Evolutionary conservation across 1,284 basidiomycete species (phyloP), one percentile per base, ranked within the genome.

Genomic region (Sporisorium exsertum): DNA sequence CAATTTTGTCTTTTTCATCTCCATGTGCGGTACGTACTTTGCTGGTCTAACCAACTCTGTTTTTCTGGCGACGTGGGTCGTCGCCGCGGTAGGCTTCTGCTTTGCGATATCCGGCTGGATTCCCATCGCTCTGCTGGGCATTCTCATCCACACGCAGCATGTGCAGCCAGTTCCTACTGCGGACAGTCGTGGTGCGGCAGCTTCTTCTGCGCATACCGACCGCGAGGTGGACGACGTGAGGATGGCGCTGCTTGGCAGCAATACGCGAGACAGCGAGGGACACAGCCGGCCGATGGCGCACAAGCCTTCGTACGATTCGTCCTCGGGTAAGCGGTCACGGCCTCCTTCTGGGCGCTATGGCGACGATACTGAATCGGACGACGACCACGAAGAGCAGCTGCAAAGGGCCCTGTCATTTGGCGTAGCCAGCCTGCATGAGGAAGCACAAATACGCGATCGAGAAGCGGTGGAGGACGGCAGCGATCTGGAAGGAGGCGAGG

Each of bases 31-130:
- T 6, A 83, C 82, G 2, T 81, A 67, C 43, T 72, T 77, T 16
- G 76, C 78, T n/a, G 65, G 59, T 9, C 40, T 64, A 3, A 53
- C 67, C 8, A 59, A 60, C 20, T 78, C 74, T 50, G 87, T 88
- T 1, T 56, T 64, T 4, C 84, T 86, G 0, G 88, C 88, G 0
- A 88, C 87, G 55, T 43, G 84, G 7, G 81, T 89, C 43, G 86
- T 89, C 27, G 86, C 85, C 1, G 64, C 86, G 15, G 87, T 87
- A 6, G 88, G 88, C 1, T 86, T 89, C 66, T 86, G 86, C 40
- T 89, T 88, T 87, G 86, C 88, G 7, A 72, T 88, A 13, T 78
- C 85, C 3, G 86, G 87, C 65, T 88, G 88, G 87, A 85, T 87
- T 3, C 88, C 88, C 2, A 88, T 86, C 59, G 86, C 85, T 8